Conservation (phyloP, 1,284 basidiomycete genomes). For the Tilletia indica region DNA sequence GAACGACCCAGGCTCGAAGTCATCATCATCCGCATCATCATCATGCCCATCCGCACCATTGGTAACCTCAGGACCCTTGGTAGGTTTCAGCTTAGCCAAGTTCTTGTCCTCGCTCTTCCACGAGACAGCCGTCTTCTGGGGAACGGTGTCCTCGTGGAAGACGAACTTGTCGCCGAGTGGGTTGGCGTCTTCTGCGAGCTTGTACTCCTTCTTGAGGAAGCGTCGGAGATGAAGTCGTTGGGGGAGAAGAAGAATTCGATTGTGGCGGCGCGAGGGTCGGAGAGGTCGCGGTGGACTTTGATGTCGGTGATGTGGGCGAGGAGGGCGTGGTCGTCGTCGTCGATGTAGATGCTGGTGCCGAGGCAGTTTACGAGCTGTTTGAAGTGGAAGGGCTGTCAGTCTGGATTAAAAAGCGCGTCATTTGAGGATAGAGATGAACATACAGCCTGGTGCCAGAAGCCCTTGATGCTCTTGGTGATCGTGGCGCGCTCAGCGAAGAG, state of each 20-base stretch:
- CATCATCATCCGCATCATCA: constrained; percentile 39
- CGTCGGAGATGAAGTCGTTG: constrained; percentile 46
- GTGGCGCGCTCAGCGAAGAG: constrained; percentile 49
- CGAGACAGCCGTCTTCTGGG: constrained; percentile 62
- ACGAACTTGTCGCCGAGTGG: constrained; percentile 45
- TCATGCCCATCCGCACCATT: constrained; percentile 22
- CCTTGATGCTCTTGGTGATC: constrained; percentile 39
- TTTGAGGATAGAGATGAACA: constrained; percentile 16
- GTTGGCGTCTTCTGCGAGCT: constrained; percentile 38
- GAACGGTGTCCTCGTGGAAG: constrained; percentile 47
- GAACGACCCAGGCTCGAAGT: constrained; percentile 75
- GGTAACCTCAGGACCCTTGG: not conserved
- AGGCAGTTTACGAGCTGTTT: constrained; percentile 42
- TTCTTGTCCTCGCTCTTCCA: constrained; percentile 79
- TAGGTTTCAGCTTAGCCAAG: constrained; percentile 73
- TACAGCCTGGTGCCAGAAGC: constrained; percentile 51
- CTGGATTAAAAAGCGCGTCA: not conserved
- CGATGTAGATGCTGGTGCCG: constrained; percentile 50
- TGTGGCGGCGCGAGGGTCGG: constrained; percentile 46
- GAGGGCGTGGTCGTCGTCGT: constrained; percentile 49
- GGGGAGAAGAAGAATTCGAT: constrained; percentile 49
- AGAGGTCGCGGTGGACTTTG: constrained; percentile 38
- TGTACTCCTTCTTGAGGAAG: constrained; percentile 50
- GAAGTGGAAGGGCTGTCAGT: not conserved
- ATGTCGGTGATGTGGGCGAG: constrained; percentile 46